Base-by-base conservation (phyloP, 2,329 filamentous ascomycete species). In the Coleophoma crateriformis region DNA sequence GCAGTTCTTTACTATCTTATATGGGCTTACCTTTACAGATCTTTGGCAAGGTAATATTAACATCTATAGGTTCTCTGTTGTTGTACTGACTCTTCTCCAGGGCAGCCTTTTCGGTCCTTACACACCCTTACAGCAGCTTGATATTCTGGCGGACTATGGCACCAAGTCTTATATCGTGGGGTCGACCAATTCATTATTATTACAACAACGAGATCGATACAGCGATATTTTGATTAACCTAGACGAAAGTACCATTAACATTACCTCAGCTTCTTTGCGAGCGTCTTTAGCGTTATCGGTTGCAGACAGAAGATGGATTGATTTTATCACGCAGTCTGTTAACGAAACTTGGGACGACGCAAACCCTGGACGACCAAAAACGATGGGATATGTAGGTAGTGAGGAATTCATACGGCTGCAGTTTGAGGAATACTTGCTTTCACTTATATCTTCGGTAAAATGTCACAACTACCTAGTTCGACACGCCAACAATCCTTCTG, bases 141-240 rank as follows among this genome's bases (percentile, higher is more conserved):
- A 99, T 66, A 79, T 96, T 59, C 79, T 99, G 38, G 92, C 92
- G 47, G 92, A 97, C 68, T 84, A 90, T 60, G 88, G 90, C 39
- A 97, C 94, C 17, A 97, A 96, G 71, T 96, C 92, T 2, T 99
- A 97, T 62, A 87, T 99, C 48, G 91, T 99, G 50, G 94, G 94
- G 55, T 96, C 91, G 58, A 99, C 94, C 35, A 99, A 99, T 67
- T 95, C 90, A 6, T 76, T 99, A 20, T 77, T 99, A 33, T 73
- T 99, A 11, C 91, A 96, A 62, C 94, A 99, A 66, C 95, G 85
- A 67, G 92, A 99, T 65, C 84, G 90, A 41, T 97, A 99, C 67
- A 95, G 90, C 67, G 94, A 99, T 63, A 90, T 97, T 34, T 77
- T 99, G 52, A 90, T 99, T 65, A 96, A 99, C 64, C 83, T 99